phyloP scores from a whole-genome alignment of 176 grass and related monocot genomes.

The Phyllostachys edulis region DNA sequence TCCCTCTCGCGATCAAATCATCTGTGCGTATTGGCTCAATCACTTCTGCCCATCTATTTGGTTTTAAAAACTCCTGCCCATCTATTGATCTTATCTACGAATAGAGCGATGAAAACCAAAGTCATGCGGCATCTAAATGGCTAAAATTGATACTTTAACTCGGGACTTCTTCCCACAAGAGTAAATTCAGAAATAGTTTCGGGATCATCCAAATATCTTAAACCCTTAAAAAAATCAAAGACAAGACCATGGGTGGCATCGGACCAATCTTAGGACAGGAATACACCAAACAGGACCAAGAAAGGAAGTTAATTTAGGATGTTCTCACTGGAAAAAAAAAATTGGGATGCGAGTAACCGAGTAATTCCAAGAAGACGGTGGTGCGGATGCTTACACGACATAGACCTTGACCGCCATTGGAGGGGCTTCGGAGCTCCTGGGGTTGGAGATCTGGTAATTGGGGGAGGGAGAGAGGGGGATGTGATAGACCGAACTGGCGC shows the following conservation, averaged over 20 bases:
- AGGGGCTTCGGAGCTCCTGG: conserved; percentile 32
- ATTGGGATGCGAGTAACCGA: neutral
- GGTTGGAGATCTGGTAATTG: conserved; percentile 31
- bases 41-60: neutral
- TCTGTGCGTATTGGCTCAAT: neutral
- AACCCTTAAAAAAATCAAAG: neutral
- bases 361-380: conserved; percentile 13
- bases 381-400: conserved; percentile 65
- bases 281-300: neutral
- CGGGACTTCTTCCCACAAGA: neutral
- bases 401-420: conserved; percentile 82
- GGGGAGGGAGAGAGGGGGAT: neutral
- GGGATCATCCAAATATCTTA: neutral
- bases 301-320: neutral
- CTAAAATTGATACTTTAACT: neutral
- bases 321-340: neutral
- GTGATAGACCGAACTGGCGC: conserved; percentile 7
- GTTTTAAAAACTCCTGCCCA: too few species aligned
- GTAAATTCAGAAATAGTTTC: neutral
- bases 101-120: neutral
- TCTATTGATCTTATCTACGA: conserved; percentile 9
- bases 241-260: neutral
- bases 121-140: neutral
- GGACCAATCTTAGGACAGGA: neutral
- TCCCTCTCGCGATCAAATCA: conserved; percentile 17